Conservation (phyloP, 805 yeast species). For the Myxozyma kluyveri region DNA sequence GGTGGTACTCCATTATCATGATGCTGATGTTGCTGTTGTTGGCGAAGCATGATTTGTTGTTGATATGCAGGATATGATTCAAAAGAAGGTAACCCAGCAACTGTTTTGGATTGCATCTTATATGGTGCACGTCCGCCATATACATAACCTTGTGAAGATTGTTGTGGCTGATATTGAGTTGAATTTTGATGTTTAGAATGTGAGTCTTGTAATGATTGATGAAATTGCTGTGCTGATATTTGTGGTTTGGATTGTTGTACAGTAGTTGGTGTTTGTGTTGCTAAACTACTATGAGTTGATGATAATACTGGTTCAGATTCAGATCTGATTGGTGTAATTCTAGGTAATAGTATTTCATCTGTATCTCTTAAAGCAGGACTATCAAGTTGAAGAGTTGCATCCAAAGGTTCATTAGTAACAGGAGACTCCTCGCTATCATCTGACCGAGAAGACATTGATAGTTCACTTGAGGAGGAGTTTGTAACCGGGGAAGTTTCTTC, state of each 20-base stretch:
- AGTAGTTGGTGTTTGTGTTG: slow-evolving; percentile 3
- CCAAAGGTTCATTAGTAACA: too few species aligned
- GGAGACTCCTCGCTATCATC: too few species aligned
- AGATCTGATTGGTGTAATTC: not conserved
- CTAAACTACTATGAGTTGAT: not conserved
- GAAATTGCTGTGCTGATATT: not conserved
- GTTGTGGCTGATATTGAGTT: not conserved
- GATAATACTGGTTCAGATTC: not conserved
- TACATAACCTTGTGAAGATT: not conserved
- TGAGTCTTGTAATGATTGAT: not conserved
- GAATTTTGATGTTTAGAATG: not conserved
- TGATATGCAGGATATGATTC: slow-evolving; percentile 10
- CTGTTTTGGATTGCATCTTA: slow-evolving; percentile 21
- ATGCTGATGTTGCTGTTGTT: slow-evolving; percentile 6
- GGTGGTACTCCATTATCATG: not conserved
- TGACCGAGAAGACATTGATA: too few species aligned
- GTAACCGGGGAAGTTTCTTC: too few species aligned
- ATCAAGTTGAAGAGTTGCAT: too few species aligned
- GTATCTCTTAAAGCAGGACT: too few species aligned
- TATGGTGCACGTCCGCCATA: slow-evolving; percentile 15
- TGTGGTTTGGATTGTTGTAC: not conserved
- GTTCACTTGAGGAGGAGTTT: too few species aligned
- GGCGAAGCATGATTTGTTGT: not conserved
- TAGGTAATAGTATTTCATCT: too few species aligned
- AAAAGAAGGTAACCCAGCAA: slow-evolving; percentile 24